A percentile compares a stretch with the other conserved stretches of the same genome.
These are phyloP conservation scores for Ampelocalamus luodianensis DNA, from an alignment of 176 grass and related monocot genomes.

Conservation along the genomic window DNA sequence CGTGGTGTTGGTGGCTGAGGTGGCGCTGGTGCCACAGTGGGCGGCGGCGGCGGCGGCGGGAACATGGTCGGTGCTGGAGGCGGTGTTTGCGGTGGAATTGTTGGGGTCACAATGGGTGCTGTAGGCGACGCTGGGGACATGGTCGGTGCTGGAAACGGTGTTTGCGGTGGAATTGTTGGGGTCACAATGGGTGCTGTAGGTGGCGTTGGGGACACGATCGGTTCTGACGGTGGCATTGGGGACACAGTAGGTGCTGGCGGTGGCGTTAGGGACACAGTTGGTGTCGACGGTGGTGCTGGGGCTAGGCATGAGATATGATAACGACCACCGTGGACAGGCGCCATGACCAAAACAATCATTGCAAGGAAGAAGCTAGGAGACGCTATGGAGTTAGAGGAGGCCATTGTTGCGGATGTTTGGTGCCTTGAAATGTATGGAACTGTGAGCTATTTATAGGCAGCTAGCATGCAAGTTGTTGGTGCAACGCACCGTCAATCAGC, in stretches of 20 bases:
- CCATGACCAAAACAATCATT: neutral
- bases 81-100: too few relatives aligned
- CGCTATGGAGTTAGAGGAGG: neutral
- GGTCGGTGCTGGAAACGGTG: too few relatives aligned
- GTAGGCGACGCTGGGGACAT: too few relatives aligned
- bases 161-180: too few relatives aligned
- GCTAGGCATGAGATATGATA: neutral
- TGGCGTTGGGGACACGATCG: neutral
- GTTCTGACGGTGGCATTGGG: neutral
- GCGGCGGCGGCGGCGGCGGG: too few relatives aligned
- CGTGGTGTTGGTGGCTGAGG: too few relatives aligned
- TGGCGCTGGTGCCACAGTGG: too few relatives aligned
- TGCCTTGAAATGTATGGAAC: neutral
- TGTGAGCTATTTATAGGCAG: conserved; percentile 25
- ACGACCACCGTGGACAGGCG: neutral
- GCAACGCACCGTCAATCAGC: neutral
- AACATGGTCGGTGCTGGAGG: too few relatives aligned
- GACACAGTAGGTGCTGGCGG: neutral
- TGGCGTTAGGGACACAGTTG: neutral
- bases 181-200: too few relatives aligned
- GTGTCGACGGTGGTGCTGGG: neutral
- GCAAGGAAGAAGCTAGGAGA: neutral
- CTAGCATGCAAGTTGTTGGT: neutral
- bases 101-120: too few relatives aligned
- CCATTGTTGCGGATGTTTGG: conserved; percentile 22